Evolutionary conservation across 78 protist genomes (phyloP).

Genomic region (Isochrysis galbana): DNA sequence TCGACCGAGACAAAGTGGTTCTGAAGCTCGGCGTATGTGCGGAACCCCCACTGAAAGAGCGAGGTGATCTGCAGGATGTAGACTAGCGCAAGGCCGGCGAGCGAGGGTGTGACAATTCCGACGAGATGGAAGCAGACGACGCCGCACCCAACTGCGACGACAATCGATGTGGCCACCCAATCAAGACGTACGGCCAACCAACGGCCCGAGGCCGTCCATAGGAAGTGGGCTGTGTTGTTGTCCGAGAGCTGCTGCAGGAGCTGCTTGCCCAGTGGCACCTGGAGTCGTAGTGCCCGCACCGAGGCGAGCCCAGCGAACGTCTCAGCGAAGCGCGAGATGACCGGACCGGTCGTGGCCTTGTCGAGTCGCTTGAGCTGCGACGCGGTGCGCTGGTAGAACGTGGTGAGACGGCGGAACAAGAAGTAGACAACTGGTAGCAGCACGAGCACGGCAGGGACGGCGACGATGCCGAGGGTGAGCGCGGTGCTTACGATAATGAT

Average conservation of each 20-base stretch:
- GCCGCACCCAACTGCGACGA: not conserved
- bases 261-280: not conserved
- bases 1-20: not conserved
- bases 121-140: not conserved
- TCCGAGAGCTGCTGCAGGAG: not conserved
- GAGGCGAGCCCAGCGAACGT: constrained; percentile 89
- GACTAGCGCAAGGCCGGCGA: not conserved
- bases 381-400: not conserved
- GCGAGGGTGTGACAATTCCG: not conserved
- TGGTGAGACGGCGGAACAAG: not conserved
- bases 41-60: constrained; percentile 19
- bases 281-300: constrained; percentile 79
- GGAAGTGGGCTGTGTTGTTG: not conserved
- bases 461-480: not conserved
- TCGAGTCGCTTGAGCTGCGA: constrained; percentile 54
- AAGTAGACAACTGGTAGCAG: not conserved
- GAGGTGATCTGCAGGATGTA: constrained; percentile 10
- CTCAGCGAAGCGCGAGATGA: constrained; percentile 80
- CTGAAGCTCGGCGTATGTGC: not conserved
- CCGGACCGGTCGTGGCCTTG: constrained; percentile 77
- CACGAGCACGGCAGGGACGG: not conserved
- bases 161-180: not conserved
- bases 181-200: constrained; percentile 17
- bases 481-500: not conserved
- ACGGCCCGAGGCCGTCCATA: not conserved